phyloP scores from a whole-genome alignment of 495 filamentous ascomycete species.

The Penicillium tannophilum region DNA sequence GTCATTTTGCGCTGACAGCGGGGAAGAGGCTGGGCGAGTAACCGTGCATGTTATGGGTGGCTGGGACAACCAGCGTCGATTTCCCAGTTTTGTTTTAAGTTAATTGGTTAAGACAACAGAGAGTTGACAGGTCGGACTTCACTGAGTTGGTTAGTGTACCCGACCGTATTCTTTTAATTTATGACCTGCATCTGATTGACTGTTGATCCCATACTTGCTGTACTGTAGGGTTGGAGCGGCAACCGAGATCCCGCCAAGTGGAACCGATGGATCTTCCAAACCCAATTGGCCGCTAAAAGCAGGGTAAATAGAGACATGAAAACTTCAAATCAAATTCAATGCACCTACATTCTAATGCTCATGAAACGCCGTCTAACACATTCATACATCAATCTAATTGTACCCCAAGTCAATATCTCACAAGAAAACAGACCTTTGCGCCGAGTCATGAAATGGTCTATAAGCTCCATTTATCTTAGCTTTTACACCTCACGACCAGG shows the following conservation, averaged over 20 bases:
- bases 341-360: no score
- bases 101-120: not conserved
- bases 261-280: not conserved
- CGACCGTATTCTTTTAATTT: slow-evolving; percentile 14
- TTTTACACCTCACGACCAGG: slow-evolving; percentile 21
- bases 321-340: not conserved
- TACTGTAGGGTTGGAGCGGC: slow-evolving; percentile 18
- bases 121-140: not conserved
- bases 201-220: not conserved
- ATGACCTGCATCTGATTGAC: slow-evolving; percentile 28
- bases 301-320: not conserved
- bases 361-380: no score
- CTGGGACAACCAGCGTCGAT: slow-evolving; percentile 21
- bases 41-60: slow-evolving; percentile 19
- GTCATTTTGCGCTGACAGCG: slow-evolving; percentile 25
- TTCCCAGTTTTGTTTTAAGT: not conserved
- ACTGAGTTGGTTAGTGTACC: not conserved
- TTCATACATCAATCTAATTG: not conserved
- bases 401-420: not conserved
- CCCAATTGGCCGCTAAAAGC: not conserved
- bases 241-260: slow-evolving; percentile 18
- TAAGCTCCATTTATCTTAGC: not conserved
- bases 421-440: slow-evolving; percentile 1
- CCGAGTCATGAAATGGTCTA: not conserved
- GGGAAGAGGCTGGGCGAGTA: slow-evolving; percentile 30